phyloP scores from a whole-genome alignment of 202 grass and related monocot genomes.

The Panicum hallii region DNA sequence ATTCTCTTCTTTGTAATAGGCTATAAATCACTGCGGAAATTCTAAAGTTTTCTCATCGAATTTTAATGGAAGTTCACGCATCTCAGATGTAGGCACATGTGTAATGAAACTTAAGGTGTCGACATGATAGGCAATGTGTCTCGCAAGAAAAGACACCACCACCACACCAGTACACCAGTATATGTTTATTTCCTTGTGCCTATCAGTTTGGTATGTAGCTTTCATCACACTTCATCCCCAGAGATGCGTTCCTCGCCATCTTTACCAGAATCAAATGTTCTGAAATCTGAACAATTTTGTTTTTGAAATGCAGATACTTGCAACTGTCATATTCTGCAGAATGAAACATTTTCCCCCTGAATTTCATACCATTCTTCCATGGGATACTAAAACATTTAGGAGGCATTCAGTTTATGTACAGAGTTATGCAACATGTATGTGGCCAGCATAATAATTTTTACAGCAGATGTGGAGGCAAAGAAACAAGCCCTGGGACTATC shows the following conservation, averaged over 20 bases:
- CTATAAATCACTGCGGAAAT: not conserved
- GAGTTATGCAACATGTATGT: conserved; percentile 25
- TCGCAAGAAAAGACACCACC: not conserved
- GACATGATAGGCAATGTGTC: not conserved
- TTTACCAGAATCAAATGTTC: not conserved
- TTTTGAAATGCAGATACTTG: conserved; percentile 1
- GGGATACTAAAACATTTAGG: not conserved
- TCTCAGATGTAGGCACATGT: too few relatives aligned
- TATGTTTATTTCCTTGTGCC: not conserved
- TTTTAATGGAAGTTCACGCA: not conserved
- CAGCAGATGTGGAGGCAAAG: conserved; percentile 7
- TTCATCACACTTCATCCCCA: conserved; percentile 5
- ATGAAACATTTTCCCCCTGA: not conserved
- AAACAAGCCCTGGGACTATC: conserved; percentile 27
- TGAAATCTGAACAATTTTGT: not conserved
- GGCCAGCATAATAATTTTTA: conserved; percentile 37
- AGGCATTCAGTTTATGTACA: conserved; percentile 48
- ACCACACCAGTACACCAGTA: too few relatives aligned
- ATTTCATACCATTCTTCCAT: not conserved
- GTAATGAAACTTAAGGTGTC: not conserved
- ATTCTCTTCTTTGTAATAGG: too few relatives aligned
- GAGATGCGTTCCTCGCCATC: not conserved
- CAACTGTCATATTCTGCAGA: not conserved
- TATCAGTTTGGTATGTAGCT: not conserved
- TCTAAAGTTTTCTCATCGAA: not conserved